Evolutionary conservation across 1,284 basidiomycete genomes (phyloP).

Genomic region (Ustilago tritici): DNA sequence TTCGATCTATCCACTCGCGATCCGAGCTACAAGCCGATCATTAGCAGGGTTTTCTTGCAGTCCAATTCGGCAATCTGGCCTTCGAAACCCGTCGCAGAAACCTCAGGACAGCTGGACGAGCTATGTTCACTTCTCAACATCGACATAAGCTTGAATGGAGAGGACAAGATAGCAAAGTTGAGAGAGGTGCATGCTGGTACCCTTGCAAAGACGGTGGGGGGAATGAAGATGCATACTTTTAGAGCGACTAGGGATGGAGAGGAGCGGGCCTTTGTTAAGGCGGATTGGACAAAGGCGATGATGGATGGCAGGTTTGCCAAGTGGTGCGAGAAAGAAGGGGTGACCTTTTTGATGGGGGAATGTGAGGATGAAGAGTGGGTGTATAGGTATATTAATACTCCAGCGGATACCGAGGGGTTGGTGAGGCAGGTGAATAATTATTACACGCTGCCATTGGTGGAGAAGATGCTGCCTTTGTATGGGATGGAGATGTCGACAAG

Average conservation of each 20-base stretch:
- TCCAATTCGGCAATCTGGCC: slow-evolving; percentile 50
- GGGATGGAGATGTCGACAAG: slow-evolving; percentile 3
- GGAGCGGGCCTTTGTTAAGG: slow-evolving; percentile 32
- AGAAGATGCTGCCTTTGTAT: slow-evolving; percentile 39
- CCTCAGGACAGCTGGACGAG: slow-evolving; percentile 39
- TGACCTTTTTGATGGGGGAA: slow-evolving; percentile 45
- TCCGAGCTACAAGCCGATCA: slow-evolving; percentile 33
- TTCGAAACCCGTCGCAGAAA: slow-evolving; percentile 39
- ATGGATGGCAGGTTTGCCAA: slow-evolving; percentile 37
- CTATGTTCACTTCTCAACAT: slow-evolving; percentile 27
- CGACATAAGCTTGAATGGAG: background rate
- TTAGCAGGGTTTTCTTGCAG: slow-evolving; percentile 42
- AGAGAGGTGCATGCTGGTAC: slow-evolving; percentile 25
- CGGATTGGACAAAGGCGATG: slow-evolving; percentile 43
- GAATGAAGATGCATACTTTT: slow-evolving; percentile 53
- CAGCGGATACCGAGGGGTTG: slow-evolving; percentile 16
- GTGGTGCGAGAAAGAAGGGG: slow-evolving; percentile 37
- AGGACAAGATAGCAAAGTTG: slow-evolving; percentile 32
- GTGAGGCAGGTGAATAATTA: slow-evolving; percentile 50
- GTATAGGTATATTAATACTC: slow-evolving; percentile 50
- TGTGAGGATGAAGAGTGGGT: slow-evolving; percentile 46
- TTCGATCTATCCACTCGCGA: slow-evolving; percentile 35
- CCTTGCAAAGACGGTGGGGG: slow-evolving; percentile 21
- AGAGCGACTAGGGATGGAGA: slow-evolving; percentile 38
- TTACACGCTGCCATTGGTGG: slow-evolving; percentile 38